phyloP scores from a whole-genome alignment of 2,329 filamentous ascomycete genomes.

The Ophiocordyceps camponoti-saundersi region DNA sequence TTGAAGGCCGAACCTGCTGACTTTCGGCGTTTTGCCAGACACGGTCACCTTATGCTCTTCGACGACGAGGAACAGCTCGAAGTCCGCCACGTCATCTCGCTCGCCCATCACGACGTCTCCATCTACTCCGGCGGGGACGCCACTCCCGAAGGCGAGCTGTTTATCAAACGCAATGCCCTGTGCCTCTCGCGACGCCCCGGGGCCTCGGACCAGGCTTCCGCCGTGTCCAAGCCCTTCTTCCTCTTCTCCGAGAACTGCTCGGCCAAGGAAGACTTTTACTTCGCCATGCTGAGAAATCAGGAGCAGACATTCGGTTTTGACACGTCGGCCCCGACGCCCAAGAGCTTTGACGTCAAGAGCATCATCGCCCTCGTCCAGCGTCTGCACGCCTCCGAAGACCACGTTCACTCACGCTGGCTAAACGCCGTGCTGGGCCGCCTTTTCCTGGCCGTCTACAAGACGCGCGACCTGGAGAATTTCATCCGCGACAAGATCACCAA shows the following conservation, averaged over 20 bases:
- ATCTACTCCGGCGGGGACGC: conserved; percentile 64
- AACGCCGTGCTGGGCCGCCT: conserved; percentile 81
- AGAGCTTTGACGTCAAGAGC: conserved; percentile 67
- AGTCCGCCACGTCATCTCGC: conserved; percentile 86
- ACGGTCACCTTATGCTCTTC: conserved; percentile 93
- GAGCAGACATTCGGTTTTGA: conserved; percentile 45
- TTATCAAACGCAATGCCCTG: conserved; percentile 86
- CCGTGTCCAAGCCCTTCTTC: conserved; percentile 67
- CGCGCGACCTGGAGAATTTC: conserved; percentile 60
- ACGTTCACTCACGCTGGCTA: conserved; percentile 79
- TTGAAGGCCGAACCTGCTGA: conserved; percentile 1
- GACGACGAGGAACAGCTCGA: conserved; percentile 91
- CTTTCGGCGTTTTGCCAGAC: conserved; percentile 29
- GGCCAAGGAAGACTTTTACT: conserved; percentile 97
- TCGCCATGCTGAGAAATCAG: conserved; percentile 74
- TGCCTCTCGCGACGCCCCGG: conserved; percentile 52
- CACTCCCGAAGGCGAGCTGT: conserved; percentile 83
- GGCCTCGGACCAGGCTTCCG: conserved; percentile 34
- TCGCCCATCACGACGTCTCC: conserved; percentile 72
- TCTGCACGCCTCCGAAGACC: conserved; percentile 81
- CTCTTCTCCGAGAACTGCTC: conserved; percentile 91
- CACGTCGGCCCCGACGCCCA: conserved; percentile 44
- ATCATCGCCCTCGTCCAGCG: conserved; percentile 81
- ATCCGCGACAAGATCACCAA: conserved; percentile 80
- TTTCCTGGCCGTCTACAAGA: conserved; percentile 79